These are phyloP conservation scores for Sambucus nigra DNA, from an alignment of 129 eudicot genomes.

Conservation along the genomic window DNA sequence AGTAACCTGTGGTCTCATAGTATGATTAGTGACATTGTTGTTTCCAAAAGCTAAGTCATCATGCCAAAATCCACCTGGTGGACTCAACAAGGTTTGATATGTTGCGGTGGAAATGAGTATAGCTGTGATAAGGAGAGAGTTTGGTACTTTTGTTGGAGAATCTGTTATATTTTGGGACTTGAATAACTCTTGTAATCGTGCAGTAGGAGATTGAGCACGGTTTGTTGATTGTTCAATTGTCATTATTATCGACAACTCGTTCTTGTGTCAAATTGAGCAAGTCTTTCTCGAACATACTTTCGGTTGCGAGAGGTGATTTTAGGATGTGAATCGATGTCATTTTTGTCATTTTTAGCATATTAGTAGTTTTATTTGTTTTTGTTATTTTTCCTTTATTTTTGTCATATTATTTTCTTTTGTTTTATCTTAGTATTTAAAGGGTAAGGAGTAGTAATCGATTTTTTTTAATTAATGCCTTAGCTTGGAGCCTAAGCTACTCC, in stretches of 20 bases:
- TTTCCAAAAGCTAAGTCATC: neutral
- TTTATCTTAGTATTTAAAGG: too few relatives aligned
- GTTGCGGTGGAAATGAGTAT: slow-evolving; percentile 10
- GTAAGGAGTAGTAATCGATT: too few relatives aligned
- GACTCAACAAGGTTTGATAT: neutral
- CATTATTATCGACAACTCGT: neutral
- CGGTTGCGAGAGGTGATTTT: too few relatives aligned
- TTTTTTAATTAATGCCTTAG: too few relatives aligned
- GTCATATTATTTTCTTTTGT: too few relatives aligned
- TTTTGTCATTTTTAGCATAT: too few relatives aligned
- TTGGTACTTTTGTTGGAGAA: slow-evolving; percentile 13
- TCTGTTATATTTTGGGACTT: slow-evolving; percentile 6
- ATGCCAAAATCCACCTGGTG: neutral
- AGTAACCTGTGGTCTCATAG: too few relatives aligned
- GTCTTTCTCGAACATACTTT: too few relatives aligned
- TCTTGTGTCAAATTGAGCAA: neutral
- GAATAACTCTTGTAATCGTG: neutral
- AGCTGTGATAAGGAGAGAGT: slow-evolving; percentile 7
- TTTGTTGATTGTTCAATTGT: neutral
- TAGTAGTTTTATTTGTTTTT: too few relatives aligned
- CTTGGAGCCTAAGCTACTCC: too few relatives aligned
- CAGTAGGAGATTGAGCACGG: neutral
- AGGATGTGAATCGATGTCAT: too few relatives aligned
- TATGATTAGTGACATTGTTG: neutral
- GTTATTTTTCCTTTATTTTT: too few relatives aligned